These are phyloP conservation scores for Pseudogymnoascus sp. DNA, from an alignment of 2,329 filamentous ascomycete genomes.

Conservation along the genomic window DNA sequence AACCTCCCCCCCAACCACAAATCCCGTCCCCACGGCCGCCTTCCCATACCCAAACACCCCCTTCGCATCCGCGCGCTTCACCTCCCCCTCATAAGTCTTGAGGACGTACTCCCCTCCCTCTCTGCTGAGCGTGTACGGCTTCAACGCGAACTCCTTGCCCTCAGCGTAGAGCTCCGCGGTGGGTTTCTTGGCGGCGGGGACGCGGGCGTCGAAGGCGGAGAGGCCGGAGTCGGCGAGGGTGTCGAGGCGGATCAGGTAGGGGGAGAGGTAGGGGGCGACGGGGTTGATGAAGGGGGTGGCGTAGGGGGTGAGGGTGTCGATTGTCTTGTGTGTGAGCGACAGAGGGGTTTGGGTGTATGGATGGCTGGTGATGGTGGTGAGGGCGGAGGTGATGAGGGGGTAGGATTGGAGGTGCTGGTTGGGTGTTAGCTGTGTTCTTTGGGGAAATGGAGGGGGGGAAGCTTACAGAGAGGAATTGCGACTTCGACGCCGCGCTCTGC, in stretches of 20 bases:
- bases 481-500: background rate
- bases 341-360: slow-evolving; percentile 78
- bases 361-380: slow-evolving; percentile 72
- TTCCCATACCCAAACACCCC: slow-evolving; percentile 60
- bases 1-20: slow-evolving; percentile 59
- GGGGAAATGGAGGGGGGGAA: background rate
- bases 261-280: slow-evolving; percentile 56
- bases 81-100: slow-evolving; percentile 48
- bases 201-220: slow-evolving; percentile 57
- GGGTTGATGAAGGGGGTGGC: slow-evolving; percentile 64
- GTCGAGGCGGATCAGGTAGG: slow-evolving; percentile 79
- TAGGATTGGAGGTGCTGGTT: slow-evolving; percentile 74
- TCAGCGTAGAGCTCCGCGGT: slow-evolving; percentile 61
- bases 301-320: slow-evolving; percentile 68
- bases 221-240: slow-evolving; percentile 65
- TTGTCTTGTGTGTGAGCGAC: slow-evolving; percentile 64
- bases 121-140: slow-evolving; percentile 53
- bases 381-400: slow-evolving; percentile 71
- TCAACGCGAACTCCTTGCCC: slow-evolving; percentile 51
- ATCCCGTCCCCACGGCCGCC: slow-evolving; percentile 58
- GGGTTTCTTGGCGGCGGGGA: slow-evolving; percentile 68
- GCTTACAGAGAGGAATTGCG: background rate
- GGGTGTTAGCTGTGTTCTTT: background rate
- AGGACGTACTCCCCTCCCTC: slow-evolving; percentile 56
- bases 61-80: slow-evolving; percentile 55